Percentiles rank a stretch among this genome's conserved stretches.
Evolutionary conservation across 2,329 filamentous ascomycete genomes (phyloP).

Genomic region (Cordyceps pruinosa): DNA sequence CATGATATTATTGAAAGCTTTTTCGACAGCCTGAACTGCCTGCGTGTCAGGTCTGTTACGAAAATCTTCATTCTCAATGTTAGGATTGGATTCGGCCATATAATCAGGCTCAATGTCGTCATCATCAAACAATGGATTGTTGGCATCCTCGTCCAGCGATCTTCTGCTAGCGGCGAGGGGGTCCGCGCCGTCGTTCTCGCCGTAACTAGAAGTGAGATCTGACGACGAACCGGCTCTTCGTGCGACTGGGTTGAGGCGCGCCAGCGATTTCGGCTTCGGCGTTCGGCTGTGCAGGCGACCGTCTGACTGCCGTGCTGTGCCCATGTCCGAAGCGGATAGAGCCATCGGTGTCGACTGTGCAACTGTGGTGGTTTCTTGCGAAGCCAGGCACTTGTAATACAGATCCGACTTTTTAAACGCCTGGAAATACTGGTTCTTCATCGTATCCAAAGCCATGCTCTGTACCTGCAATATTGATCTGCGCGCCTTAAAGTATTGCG

Average conservation of each 20-base stretch:
- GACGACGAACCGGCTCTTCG: constrained; percentile 41
- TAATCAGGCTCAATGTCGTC: constrained; percentile 69
- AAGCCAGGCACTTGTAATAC: constrained; percentile 91
- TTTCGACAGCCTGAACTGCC: constrained; percentile 88
- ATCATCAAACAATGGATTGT: constrained; percentile 66
- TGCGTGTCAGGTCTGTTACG: constrained; percentile 61
- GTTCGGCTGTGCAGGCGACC: constrained; percentile 30
- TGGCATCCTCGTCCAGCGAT: constrained; percentile 60
- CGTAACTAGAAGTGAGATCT: constrained; percentile 36
- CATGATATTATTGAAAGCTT: constrained; percentile 87
- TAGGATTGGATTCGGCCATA: constrained; percentile 65
- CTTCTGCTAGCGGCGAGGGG: constrained; percentile 43
- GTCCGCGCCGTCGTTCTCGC: constrained; percentile 34
- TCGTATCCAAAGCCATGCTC: constrained; percentile 73
- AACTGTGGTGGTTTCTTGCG: constrained; percentile 60
- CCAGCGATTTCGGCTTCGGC: constrained; percentile 37
- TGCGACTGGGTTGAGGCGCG: constrained; percentile 36
- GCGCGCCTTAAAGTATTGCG: constrained; percentile 77
- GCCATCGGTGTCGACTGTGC: constrained; percentile 17
- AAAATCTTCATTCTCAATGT: constrained; percentile 61
- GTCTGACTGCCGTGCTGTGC: background rate
- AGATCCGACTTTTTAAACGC: constrained; percentile 88
- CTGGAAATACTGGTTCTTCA: constrained; percentile 74
- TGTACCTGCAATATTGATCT: constrained; percentile 77
- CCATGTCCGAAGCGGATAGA: constrained; percentile 16